phyloP scores from a whole-genome alignment of 2,329 filamentous ascomycete genomes.

The Epicoccum nigrum region DNA sequence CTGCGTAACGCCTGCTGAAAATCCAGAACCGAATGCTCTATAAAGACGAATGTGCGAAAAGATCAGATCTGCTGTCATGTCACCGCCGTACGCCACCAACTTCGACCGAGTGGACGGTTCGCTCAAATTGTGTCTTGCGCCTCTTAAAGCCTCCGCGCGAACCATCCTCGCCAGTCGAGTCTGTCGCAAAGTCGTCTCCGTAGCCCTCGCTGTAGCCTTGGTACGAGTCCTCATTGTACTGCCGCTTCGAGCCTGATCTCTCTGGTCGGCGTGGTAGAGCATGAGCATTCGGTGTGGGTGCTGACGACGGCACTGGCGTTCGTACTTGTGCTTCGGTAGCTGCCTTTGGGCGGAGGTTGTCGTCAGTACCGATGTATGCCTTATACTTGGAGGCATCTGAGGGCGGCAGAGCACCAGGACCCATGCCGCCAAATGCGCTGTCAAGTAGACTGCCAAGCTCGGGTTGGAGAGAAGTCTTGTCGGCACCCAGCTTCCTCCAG shows the following conservation, averaged over 20 bases:
- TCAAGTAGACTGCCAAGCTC: slow-evolving; percentile 46
- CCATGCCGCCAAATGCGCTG: slow-evolving; percentile 50
- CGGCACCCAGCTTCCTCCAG: slow-evolving; percentile 36
- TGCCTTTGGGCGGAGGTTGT: slow-evolving; percentile 41
- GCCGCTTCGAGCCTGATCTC: slow-evolving; percentile 72
- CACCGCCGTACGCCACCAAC: slow-evolving; percentile 46
- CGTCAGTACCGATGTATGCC: slow-evolving; percentile 53
- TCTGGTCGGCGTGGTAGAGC: slow-evolving; percentile 62
- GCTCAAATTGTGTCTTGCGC: slow-evolving; percentile 44
- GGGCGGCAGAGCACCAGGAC: slow-evolving; percentile 50
- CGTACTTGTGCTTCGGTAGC: slow-evolving; percentile 27
- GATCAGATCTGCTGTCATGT: slow-evolving; percentile 10
- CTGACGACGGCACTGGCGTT: slow-evolving; percentile 27
- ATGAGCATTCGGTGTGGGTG: slow-evolving; percentile 44
- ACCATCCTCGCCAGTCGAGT: slow-evolving; percentile 74
- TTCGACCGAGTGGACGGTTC: slow-evolving; percentile 43
- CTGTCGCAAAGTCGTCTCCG: slow-evolving; percentile 69
- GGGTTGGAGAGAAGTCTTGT: slow-evolving; percentile 33
- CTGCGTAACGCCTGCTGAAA: slow-evolving; percentile 14
- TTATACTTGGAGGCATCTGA: slow-evolving; percentile 52
- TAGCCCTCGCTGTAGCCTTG: slow-evolving; percentile 77
- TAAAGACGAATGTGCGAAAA: slow-evolving; percentile 13
- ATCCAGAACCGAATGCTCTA: slow-evolving; percentile 15
- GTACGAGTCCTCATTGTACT: slow-evolving; percentile 76
- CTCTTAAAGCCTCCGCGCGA: slow-evolving; percentile 41